These are phyloP conservation scores for Pseudogymnoascus sp. DNA, from an alignment of 2,329 filamentous ascomycete genomes.

Conservation along the genomic window DNA sequence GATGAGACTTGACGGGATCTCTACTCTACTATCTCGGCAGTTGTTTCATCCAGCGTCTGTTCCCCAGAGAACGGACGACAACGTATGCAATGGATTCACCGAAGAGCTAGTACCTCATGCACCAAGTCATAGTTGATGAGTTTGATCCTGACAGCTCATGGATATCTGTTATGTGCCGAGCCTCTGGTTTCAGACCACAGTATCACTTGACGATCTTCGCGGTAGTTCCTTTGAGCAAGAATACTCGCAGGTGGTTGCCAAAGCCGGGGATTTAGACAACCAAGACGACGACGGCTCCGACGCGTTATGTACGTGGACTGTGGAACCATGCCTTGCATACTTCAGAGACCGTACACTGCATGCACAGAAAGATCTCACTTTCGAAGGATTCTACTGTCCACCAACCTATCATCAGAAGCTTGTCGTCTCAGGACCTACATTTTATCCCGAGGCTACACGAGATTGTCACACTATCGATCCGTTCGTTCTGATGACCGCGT, in stretches of 20 bases:
- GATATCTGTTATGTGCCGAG: slow-evolving; percentile 12
- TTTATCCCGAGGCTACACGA: slow-evolving; percentile 12
- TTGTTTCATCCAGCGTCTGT: neutral
- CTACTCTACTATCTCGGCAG: neutral
- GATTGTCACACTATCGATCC: slow-evolving; percentile 13
- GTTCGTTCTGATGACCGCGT: slow-evolving; percentile 14
- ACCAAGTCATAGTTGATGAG: slow-evolving; percentile 11
- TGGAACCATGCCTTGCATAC: slow-evolving; percentile 15
- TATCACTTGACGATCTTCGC: slow-evolving; percentile 11
- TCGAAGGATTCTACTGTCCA: slow-evolving; percentile 13
- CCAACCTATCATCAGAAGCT: slow-evolving; percentile 15
- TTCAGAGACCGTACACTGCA: slow-evolving; percentile 12
- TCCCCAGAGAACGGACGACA: neutral
- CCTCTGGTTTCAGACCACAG: slow-evolving; percentile 12
- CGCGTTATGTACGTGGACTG: slow-evolving; percentile 13
- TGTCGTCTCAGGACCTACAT: slow-evolving; percentile 10
- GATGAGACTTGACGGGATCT: neutral
- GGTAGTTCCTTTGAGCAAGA: slow-evolving; percentile 12
- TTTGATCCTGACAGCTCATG: slow-evolving; percentile 12
- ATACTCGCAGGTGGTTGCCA: slow-evolving; percentile 12
- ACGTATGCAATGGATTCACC: slow-evolving; percentile 9
- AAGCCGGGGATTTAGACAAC: slow-evolving; percentile 11
- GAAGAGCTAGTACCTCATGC: slow-evolving; percentile 4
- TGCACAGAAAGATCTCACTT: slow-evolving; percentile 13
- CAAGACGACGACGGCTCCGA: slow-evolving; percentile 13